Percentiles rank a stretch among this genome's conserved stretches.
phyloP scores from a whole-genome alignment of 2,329 filamentous ascomycete species.

The Fusarium oligoseptatum region DNA sequence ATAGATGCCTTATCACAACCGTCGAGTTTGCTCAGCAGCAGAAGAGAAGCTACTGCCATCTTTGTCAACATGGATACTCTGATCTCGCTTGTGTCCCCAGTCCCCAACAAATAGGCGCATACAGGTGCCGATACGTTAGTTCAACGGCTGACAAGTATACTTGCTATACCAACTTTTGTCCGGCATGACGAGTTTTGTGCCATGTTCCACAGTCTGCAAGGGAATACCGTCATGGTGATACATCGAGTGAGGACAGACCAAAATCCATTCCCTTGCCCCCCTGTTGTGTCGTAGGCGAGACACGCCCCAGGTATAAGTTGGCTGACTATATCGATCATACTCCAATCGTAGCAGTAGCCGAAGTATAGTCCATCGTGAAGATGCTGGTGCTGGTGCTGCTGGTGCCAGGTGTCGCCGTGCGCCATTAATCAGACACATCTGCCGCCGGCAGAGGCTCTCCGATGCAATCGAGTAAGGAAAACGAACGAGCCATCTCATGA shows the following conservation, averaged over 20 bases:
- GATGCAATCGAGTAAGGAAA: background rate
- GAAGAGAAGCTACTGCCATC: background rate
- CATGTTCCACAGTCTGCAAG: slow-evolving; percentile 3
- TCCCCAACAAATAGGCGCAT: background rate
- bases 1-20: background rate
- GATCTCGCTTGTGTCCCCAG: background rate
- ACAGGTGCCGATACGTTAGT: background rate
- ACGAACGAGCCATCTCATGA: slow-evolving; percentile 1
- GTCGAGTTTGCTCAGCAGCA: background rate
- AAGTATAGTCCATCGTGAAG: background rate
- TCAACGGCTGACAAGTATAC: background rate
- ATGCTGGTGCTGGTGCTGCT: background rate
- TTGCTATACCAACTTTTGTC: background rate
- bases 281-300: background rate
- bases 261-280: background rate
- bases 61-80: background rate
- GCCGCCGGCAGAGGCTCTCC: background rate
- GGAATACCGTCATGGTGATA: slow-evolving; percentile 3
- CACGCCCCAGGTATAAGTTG: background rate
- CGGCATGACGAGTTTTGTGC: background rate
- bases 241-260: background rate
- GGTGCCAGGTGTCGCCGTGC: background rate
- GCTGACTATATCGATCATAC: background rate
- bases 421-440: background rate
- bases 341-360: background rate